A percentile compares a stretch with the other conserved stretches of the same genome.
Evolutionary conservation across 208 protist genomes (phyloP).

Genomic region (Balamuthia mandrillaris): DNA sequence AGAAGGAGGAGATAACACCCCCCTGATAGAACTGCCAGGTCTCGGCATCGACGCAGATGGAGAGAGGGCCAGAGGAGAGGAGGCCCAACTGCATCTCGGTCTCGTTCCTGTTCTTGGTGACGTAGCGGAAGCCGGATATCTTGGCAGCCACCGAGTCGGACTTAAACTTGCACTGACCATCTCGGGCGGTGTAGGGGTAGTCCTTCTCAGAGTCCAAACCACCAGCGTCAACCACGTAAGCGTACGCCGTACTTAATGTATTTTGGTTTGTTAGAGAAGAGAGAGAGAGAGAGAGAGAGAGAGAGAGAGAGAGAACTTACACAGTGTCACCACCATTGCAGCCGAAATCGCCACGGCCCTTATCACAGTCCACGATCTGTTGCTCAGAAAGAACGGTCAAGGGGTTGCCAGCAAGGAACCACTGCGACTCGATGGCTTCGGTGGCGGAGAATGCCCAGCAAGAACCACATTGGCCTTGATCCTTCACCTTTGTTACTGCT

Average conservation of each 20-base stretch:
- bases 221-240: conserved; percentile 75
- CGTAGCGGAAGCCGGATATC: conserved; percentile 71
- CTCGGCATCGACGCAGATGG: conserved; percentile 80
- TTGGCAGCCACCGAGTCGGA: conserved; percentile 69
- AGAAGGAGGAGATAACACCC: conserved; percentile 70
- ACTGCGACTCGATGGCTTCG: conserved; percentile 83
- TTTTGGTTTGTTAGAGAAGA: too few relatives aligned
- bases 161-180: conserved; percentile 62
- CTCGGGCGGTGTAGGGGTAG: conserved; percentile 74
- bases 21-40: conserved; percentile 73
- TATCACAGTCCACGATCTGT: conserved; percentile 86
- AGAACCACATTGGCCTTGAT: conserved; percentile 71
- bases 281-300: too few relatives aligned
- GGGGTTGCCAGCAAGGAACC: conserved; percentile 66
- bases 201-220: conserved; percentile 77
- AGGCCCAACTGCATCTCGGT: conserved; percentile 78
- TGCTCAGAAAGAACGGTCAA: conserved; percentile 86
- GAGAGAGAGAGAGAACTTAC: too few relatives aligned
- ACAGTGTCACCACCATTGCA: conserved; percentile 87
- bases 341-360: conserved; percentile 65
- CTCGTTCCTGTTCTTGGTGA: conserved; percentile 73
- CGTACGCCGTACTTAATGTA: conserved; percentile 78
- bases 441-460: conserved; percentile 92
- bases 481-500: too few relatives aligned
- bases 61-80: conserved; percentile 75